Evolutionary conservation across 2,329 filamentous ascomycete species (phyloP).

Genomic region (Colletotrichum sp.): DNA sequence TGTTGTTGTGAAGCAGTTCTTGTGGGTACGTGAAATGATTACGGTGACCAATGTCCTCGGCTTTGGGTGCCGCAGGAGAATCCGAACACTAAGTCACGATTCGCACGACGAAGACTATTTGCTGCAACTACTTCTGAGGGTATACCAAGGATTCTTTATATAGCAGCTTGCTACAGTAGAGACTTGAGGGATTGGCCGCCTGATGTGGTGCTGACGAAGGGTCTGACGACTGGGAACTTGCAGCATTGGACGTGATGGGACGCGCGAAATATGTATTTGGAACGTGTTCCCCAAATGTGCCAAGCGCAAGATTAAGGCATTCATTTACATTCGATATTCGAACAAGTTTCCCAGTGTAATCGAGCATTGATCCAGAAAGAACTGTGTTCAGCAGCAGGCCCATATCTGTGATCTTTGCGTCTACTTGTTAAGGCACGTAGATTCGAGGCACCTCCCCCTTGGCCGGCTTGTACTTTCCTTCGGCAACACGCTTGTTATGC

Average conservation of each 20-base stretch:
- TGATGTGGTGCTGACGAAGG: not conserved
- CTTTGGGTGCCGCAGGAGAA: too few species aligned
- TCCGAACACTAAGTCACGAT: too few species aligned
- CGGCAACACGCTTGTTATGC: constrained; percentile 37
- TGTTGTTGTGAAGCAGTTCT: too few species aligned
- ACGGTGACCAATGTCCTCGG: too few species aligned
- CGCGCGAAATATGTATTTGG: too few species aligned
- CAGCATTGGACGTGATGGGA: too few species aligned
- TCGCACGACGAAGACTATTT: too few species aligned
- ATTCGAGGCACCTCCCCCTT: constrained; percentile 17
- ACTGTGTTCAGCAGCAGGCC: not conserved
- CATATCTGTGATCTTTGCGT: accelerated
- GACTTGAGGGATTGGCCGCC: not conserved
- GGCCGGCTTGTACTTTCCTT: constrained; percentile 22
- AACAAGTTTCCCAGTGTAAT: not conserved
- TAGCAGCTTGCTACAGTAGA: not conserved
- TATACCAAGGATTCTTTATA: accelerated
- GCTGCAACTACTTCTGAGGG: too few species aligned
- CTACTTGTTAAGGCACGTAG: constrained; percentile 13
- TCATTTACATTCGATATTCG: too few species aligned
- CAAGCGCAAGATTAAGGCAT: too few species aligned
- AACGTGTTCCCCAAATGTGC: too few species aligned
- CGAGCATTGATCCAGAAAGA: not conserved
- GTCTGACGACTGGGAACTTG: not conserved
- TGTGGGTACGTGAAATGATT: too few species aligned